These are phyloP conservation scores for Nitzschia putrida DNA, from an alignment of 108 stramenopile species.

Conservation along the genomic window DNA sequence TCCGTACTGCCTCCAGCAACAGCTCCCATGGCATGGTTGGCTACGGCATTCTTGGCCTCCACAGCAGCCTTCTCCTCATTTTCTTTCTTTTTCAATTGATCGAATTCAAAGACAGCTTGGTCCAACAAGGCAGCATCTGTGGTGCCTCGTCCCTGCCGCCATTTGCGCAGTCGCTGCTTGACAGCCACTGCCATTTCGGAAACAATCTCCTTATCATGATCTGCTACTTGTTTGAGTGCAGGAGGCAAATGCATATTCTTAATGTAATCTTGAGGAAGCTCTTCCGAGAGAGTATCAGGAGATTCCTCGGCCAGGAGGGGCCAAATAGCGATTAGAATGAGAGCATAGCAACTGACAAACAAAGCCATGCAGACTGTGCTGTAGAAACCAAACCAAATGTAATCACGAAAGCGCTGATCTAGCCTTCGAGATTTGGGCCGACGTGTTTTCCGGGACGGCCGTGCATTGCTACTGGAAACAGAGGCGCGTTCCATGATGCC, in stretches of 20 bases:
- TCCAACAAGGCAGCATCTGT: slow-evolving; percentile 47
- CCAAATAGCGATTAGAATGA: slow-evolving; percentile 38
- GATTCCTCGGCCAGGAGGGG: slow-evolving; percentile 39
- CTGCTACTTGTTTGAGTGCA: slow-evolving; percentile 20
- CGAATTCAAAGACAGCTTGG: slow-evolving; percentile 41
- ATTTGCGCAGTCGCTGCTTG: slow-evolving; percentile 24
- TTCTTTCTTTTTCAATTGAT: slow-evolving; percentile 19
- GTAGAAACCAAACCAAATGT: slow-evolving; percentile 47
- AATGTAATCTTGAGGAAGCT: slow-evolving; percentile 19
- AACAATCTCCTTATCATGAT: slow-evolving; percentile 25
- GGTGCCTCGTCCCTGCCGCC: slow-evolving; percentile 39
- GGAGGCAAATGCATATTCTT: slow-evolving; percentile 37
- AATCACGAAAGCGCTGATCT: slow-evolving; percentile 40
- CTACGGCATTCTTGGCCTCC: background rate
- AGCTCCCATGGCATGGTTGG: background rate
- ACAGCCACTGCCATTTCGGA: slow-evolving; percentile 32
- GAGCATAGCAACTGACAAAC: slow-evolving; percentile 44
- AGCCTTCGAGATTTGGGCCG: slow-evolving; percentile 1
- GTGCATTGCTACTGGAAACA: no score
- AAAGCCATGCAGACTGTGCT: slow-evolving; percentile 40
- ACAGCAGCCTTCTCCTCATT: slow-evolving; percentile 5
- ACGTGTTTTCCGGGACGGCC: slow-evolving; percentile 4
- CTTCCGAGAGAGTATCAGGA: slow-evolving; percentile 7
- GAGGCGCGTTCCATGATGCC: no score
- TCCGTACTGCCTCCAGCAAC: slow-evolving; percentile 11